phyloP scores from a whole-genome alignment of 2,329 filamentous ascomycete species.

The Xylariaceae sp. region DNA sequence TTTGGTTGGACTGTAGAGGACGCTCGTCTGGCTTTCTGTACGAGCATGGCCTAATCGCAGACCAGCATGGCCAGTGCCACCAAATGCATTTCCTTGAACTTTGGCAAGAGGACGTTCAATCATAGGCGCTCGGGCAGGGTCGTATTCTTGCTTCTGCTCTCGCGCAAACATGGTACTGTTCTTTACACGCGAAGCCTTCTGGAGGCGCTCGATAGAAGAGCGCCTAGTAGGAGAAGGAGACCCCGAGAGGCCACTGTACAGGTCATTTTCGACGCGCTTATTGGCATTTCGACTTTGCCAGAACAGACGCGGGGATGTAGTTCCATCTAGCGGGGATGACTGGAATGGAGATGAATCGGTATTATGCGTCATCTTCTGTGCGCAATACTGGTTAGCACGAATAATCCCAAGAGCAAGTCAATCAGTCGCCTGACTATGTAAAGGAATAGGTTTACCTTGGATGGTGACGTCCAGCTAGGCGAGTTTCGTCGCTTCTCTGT shows the following conservation, averaged over 20 bases:
- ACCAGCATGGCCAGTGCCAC: conserved; percentile 60
- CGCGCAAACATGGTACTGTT: conserved; percentile 97
- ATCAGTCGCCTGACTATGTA: conserved; percentile 13
- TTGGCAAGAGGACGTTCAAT: conserved; percentile 83
- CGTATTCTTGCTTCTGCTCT: conserved; percentile 91
- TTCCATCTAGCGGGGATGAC: conserved; percentile 73
- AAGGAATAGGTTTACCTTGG: conserved; percentile 63
- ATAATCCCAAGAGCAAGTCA: conserved; percentile 25
- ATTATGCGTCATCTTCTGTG: conserved; percentile 70
- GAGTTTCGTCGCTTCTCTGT: conserved; percentile 89
- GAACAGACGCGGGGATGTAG: conserved; percentile 82
- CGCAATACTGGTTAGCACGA: conserved; percentile 38
- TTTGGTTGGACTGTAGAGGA: conserved; percentile 63
- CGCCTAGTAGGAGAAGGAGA: conserved; percentile 78
- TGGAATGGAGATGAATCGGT: conserved; percentile 85
- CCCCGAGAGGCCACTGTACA: conserved; percentile 62
- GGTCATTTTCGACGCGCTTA: conserved; percentile 71
- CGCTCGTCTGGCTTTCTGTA: conserved; percentile 64
- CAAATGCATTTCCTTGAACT: conserved; percentile 74
- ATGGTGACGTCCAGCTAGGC: conserved; percentile 81
- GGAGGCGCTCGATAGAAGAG: conserved; percentile 92
- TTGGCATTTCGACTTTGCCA: conserved; percentile 79
- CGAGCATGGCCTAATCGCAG: conserved; percentile 58
- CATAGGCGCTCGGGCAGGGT: conserved; percentile 76
- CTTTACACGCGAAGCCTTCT: conserved; percentile 93